Base-by-base conservation (phyloP, 192 early-diverging fungal genomes). In the Entrophospora sp. region DNA sequence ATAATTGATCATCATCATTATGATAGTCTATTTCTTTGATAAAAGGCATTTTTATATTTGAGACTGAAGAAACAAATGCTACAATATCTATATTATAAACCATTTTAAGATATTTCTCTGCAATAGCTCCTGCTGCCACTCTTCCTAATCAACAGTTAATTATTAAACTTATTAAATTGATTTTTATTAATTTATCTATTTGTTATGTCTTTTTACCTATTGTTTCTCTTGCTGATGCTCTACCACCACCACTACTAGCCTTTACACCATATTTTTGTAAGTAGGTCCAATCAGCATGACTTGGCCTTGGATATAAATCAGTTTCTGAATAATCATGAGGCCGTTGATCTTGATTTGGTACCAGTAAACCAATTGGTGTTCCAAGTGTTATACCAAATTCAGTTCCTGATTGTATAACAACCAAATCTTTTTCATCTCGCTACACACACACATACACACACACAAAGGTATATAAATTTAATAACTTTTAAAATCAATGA, bases 201-300 rank as follows among this genome's bases (percentile, higher is more conserved):
- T n/a, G n/a, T n/a, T n/a, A n/a, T n/a, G n/a, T n/a, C 1, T 7
- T 5, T 59, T 42, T 65, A 88, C 86, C 87, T 69, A 98, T 94
- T 2, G 96, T 96, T 74, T 98, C 96, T 37, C 96, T 85, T 8
- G 96, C 96, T 66, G 87, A 90, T 10, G 91, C 88, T 35, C 96
- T 80, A 35, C 96, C 96, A 34, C 96, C 96, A 55, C 96, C 96
- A 22, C 84, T 88, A 4, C 87, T 90, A 25, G 94, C 93, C 82
- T 98, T 98, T 61, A 98, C 72, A 61, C 90, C 91, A 68, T 98
- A 98, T 72, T 98, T 98, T 69, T 90, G 73, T 69, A 98, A 69
- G 65, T 98, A 98, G 18, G 96, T 98, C 74, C 80, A 98, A 75
- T 98, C 96, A 24, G 96, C 96, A 60, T 98, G 96, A 24, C 89